Evolutionary conservation across 1,139 yeast species (phyloP).

Genomic region (Kodamaea suecica): DNA sequence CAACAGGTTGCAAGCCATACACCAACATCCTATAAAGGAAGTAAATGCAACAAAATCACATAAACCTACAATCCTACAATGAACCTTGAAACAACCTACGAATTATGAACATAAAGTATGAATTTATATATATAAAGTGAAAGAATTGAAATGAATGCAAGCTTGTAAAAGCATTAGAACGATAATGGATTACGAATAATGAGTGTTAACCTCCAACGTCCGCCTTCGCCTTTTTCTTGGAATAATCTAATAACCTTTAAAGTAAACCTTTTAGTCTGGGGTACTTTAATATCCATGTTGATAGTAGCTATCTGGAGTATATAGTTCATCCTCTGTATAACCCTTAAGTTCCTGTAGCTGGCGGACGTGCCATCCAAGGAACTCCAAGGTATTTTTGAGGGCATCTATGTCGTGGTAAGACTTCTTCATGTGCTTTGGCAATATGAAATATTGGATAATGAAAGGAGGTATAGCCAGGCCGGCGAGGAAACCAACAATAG

Average conservation of each 20-base stretch:
- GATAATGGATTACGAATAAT: too few relatives aligned
- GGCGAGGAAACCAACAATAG: conserved; percentile 23
- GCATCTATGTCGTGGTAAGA: conserved; percentile 30
- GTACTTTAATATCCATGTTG: conserved; percentile 9
- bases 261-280: too few relatives aligned
- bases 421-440: conserved; percentile 21
- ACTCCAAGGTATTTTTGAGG: conserved; percentile 33
- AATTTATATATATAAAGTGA: conserved; percentile 1
- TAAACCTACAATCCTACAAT: too few relatives aligned
- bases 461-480: conserved; percentile 34
- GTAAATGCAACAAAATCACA: not conserved
- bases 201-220: too few relatives aligned
- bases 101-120: too few relatives aligned
- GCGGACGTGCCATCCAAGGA: conserved; percentile 40
- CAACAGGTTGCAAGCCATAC: too few relatives aligned
- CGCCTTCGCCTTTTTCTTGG: too few relatives aligned
- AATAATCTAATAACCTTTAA: too few relatives aligned
- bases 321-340: conserved; percentile 26
- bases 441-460: conserved; percentile 25
- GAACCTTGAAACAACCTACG: too few relatives aligned
- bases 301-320: conserved; percentile 25
- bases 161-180: too few relatives aligned
- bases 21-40: too few relatives aligned
- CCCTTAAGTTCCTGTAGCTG: conserved; percentile 33
- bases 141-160: not conserved